These are phyloP conservation scores for Alternaria ethzedia DNA, from an alignment of 2,329 filamentous ascomycete species.

Conservation along the genomic window DNA sequence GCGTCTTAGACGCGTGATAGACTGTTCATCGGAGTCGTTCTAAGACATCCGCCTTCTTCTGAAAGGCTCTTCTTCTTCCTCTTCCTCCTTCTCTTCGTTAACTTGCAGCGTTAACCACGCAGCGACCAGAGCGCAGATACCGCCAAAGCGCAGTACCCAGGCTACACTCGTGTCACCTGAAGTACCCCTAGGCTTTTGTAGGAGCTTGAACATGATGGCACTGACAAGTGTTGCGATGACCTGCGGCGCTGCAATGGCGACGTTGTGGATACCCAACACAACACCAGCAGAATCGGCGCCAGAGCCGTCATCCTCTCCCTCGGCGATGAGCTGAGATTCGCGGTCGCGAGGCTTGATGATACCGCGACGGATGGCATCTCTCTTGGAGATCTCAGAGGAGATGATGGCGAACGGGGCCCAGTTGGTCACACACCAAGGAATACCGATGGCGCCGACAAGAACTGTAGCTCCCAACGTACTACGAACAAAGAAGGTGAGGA, in stretches of 20 bases:
- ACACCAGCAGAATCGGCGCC: constrained; percentile 82
- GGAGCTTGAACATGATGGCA: constrained; percentile 79
- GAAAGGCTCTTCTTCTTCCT: constrained; percentile 29
- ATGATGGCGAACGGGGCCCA: constrained; percentile 98
- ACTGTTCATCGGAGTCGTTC: constrained; percentile 20
- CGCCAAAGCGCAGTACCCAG: constrained; percentile 85
- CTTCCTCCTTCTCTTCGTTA: constrained; percentile 61
- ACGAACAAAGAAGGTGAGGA: constrained; percentile 79
- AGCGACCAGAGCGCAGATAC: constrained; percentile 76
- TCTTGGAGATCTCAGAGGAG: constrained; percentile 85
- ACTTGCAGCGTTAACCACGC: constrained; percentile 75
- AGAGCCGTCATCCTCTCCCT: constrained; percentile 60
- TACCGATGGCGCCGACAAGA: constrained; percentile 80
- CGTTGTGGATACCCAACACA: constrained; percentile 93
- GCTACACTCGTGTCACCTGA: constrained; percentile 87
- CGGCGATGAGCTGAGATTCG: constrained; percentile 50
- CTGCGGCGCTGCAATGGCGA: constrained; percentile 89
- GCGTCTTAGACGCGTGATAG: constrained; percentile 9
- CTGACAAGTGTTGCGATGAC: constrained; percentile 87
- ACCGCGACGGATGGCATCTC: constrained; percentile 70
- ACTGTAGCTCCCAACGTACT: constrained; percentile 74
- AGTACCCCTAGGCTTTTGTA: constrained; percentile 85
- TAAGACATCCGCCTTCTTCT: constrained; percentile 32
- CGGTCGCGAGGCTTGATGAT: constrained; percentile 50
- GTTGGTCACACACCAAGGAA: constrained; percentile 90